A percentile compares a stretch with the other conserved stretches of the same genome.
Conservation (phyloP, 306 rosid species). For the Cicer yamashitae region DNA sequence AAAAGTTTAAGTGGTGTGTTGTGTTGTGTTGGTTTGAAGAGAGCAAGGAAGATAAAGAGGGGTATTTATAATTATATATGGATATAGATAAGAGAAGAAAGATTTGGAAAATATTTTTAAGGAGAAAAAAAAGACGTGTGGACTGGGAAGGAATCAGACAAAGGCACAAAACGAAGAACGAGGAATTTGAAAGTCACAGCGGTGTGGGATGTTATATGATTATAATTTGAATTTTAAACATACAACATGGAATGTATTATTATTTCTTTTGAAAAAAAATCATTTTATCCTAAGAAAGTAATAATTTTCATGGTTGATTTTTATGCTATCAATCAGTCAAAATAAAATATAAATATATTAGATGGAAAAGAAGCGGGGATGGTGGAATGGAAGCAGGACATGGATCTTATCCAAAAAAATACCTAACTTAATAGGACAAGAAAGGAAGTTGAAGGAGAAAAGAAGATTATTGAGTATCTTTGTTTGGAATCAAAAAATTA, state of each 20-base stretch:
- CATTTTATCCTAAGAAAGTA: no score
- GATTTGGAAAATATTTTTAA: conserved; percentile 30
- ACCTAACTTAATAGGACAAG: conserved; percentile 50
- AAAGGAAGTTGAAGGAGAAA: conserved; percentile 45
- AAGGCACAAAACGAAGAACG: conserved; percentile 34
- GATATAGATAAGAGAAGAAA: neutral
- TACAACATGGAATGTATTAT: neutral
- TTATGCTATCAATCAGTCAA: no score
- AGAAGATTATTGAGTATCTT: conserved; percentile 19
- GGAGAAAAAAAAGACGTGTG: conserved; percentile 74
- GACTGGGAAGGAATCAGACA: conserved; percentile 43
- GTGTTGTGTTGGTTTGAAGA: conserved; percentile 30
- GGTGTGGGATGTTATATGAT: neutral
- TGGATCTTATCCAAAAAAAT: conserved; percentile 63
- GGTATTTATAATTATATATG: conserved; percentile 20
- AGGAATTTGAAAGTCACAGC: conserved; percentile 50
- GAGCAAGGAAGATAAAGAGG: neutral
- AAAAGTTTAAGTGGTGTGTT: neutral
- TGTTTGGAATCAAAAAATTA: conserved; percentile 35
- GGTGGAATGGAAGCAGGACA: conserved; percentile 20
- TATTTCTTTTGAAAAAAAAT: neutral
- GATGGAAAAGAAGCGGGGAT: neutral
- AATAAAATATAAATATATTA: neutral
- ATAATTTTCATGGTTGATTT: no score
- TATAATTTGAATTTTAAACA: conserved; percentile 1